Evolutionary conservation across 768 basidiomycete genomes (phyloP).

Genomic region (Roridomyces roridus): DNA sequence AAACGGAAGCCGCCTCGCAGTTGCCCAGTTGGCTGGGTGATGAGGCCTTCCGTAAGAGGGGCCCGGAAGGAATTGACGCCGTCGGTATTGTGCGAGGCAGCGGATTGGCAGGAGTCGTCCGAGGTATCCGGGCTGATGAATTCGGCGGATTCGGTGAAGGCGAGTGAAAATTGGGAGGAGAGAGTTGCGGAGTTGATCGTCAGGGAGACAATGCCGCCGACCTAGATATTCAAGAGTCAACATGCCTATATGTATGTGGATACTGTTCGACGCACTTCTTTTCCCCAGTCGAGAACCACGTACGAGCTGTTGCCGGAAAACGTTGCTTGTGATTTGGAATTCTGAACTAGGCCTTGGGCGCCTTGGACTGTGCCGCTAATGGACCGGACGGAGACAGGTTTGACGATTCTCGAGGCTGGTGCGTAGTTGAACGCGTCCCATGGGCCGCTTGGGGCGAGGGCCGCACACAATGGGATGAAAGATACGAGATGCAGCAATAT

Average conservation of each 20-base stretch:
- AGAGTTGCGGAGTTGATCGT: conserved; percentile 32
- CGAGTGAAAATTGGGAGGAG: conserved; percentile 40
- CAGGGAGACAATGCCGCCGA: conserved; percentile 38
- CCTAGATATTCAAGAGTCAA: too few species aligned
- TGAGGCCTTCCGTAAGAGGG: conserved; percentile 33
- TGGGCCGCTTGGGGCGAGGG: too few species aligned
- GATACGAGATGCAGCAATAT: too few species aligned
- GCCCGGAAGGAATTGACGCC: conserved; percentile 39
- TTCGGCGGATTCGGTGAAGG: too few species aligned
- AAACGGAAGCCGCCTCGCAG: conserved; percentile 58
- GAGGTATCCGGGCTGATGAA: conserved; percentile 46
- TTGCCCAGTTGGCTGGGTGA: conserved; percentile 42
- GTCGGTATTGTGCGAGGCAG: conserved; percentile 35
- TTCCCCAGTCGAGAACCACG: conserved; percentile 46
- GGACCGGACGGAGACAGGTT: too few species aligned
- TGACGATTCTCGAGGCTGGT: too few species aligned
- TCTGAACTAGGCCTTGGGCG: conserved; percentile 32
- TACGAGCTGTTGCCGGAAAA: conserved; percentile 38
- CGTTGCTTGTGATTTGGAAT: conserved; percentile 30
- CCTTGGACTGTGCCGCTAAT: conserved; percentile 32
- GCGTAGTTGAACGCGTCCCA: too few species aligned
- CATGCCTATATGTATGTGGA: too few species aligned
- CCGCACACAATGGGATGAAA: too few species aligned
- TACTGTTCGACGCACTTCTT: conserved; percentile 43
- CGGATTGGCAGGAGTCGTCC: conserved; percentile 43